phyloP scores from a whole-genome alignment of 495 filamentous ascomycete species.

The Daldinia bambusicola region DNA sequence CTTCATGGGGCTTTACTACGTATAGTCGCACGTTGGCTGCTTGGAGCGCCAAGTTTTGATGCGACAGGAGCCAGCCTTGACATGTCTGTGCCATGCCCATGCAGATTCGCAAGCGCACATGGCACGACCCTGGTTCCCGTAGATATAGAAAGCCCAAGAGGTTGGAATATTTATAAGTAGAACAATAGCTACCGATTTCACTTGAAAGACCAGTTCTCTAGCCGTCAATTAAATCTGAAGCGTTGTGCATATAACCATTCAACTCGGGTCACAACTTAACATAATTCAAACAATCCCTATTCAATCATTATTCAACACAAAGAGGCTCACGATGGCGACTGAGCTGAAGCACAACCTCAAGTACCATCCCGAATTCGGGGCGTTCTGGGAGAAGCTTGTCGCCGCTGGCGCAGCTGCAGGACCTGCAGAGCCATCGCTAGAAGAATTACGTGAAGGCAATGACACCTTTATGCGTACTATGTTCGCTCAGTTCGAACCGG shows the following conservation, averaged over 20 bases:
- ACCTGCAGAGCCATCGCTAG: conserved; percentile 3
- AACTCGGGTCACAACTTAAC: not conserved
- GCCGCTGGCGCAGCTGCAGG: conserved; percentile 5
- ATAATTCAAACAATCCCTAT: not conserved
- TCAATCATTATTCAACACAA: not conserved
- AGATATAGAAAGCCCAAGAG: not conserved
- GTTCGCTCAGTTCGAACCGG: conserved; percentile 6
- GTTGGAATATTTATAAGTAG: conserved; percentile 5
- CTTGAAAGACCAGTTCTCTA: not conserved
- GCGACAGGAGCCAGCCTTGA: not conserved
- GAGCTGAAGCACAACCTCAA: conserved; percentile 11
- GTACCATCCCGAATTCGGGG: conserved; percentile 31
- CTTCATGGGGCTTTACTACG: not conserved
- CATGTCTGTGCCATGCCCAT: conserved; percentile 1
- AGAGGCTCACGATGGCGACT: conserved; percentile 1
- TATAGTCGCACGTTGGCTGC: not conserved
- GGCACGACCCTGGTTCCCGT: not conserved
- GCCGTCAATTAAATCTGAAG: not conserved
- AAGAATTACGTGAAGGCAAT: conserved; percentile 24
- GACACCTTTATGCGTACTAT: conserved; percentile 16
- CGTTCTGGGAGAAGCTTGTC: conserved; percentile 11
- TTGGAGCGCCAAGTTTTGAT: not conserved
- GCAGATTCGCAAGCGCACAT: conserved; percentile 6
- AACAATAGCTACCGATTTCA: not conserved
- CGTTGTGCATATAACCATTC: not conserved